Base-by-base conservation (phyloP, 2,329 filamentous ascomycete species). In the Aspergillus glaucus region DNA sequence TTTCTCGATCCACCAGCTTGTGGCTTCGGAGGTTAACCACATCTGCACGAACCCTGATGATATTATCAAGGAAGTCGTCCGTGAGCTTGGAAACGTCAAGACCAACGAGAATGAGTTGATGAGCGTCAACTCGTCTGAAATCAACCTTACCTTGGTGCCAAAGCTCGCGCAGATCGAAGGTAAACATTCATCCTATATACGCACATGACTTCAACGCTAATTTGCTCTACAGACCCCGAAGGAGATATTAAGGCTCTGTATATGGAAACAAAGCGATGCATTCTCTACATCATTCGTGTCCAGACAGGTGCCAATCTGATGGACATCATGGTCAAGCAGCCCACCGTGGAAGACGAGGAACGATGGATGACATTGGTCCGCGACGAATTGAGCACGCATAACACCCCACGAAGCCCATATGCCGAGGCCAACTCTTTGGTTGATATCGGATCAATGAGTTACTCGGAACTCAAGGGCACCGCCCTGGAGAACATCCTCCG, bases 241-340 rank as follows among this genome's bases (percentile, higher is more conserved):
- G 89, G 91, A 3, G 87, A 93, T 51, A 78, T 93, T 54, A 96
- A 97, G 71, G 79, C 90, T 1, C 78, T 98, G 3, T 96, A 96
- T 67, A 97, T 96, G 84, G 93, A 97, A 72, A 97, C 93, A 2
- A 98, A 98, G 74, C 85, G 93, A 60, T 95, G 93, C 64, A 87
- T 97, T 37, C 76, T 98, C 54, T 98, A 97, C 71, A 97, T 98
- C 66, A 97, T 98, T 64, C 87, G 93, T 50, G 87, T 98, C 32
- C 94, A 98, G 69, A 89, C 88, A 2, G 93, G 93, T 7, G 75
- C 84, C 45, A 95, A 92, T 60, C 80, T 98, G n/a, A 83, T 97
- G 68, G 91, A 97, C 53, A 95, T 98, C 53, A 81, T 98, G 58
- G 86, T 95, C 55, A 94, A 93, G 63, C 89, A 89, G 14, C 90